Percentiles rank a stretch among this genome's conserved stretches.
Conservation (phyloP, 106 monocot species). For the Dioscorea zingiberensis region DNA sequence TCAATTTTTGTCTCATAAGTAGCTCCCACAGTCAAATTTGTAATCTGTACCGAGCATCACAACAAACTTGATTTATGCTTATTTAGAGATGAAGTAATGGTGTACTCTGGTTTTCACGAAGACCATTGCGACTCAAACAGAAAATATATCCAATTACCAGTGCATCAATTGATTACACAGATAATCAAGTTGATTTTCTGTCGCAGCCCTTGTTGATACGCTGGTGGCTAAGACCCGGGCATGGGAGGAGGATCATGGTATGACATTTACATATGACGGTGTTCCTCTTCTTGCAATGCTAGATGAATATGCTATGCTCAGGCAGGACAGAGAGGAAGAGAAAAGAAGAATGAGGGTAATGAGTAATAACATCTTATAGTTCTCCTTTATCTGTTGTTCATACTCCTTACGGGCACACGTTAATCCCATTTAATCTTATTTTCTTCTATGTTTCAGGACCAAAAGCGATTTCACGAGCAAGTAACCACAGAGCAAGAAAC, state of each 20-base stretch:
- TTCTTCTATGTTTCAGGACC: constrained; percentile 68
- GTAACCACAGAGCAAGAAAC: constrained; percentile 55
- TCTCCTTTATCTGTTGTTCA: not conserved
- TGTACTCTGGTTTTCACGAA: too few species aligned
- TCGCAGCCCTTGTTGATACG: constrained; percentile 88
- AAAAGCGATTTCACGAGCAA: constrained; percentile 78
- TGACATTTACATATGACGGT: constrained; percentile 86
- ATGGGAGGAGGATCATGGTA: constrained; percentile 77
- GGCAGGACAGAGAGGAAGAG: constrained; percentile 93
- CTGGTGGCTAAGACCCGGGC: constrained; percentile 67
- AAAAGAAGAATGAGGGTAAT: constrained; percentile 81
- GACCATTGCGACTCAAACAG: too few species aligned
- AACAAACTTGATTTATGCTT: too few species aligned
- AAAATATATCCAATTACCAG: too few species aligned
- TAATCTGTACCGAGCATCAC: too few species aligned
- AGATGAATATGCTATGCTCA: constrained; percentile 89
- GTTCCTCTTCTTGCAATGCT: constrained; percentile 98
- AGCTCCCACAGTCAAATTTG: too few species aligned
- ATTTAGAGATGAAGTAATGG: too few species aligned
- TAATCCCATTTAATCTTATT: not conserved
- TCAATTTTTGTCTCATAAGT: too few species aligned
- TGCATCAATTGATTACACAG: too few species aligned
- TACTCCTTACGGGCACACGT: too few species aligned
- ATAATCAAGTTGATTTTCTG: not conserved
- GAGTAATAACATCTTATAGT: not conserved